These are phyloP conservation scores for Pythium oligandrum DNA, from an alignment of 352 stramenopile genomes.

Conservation along the genomic window DNA sequence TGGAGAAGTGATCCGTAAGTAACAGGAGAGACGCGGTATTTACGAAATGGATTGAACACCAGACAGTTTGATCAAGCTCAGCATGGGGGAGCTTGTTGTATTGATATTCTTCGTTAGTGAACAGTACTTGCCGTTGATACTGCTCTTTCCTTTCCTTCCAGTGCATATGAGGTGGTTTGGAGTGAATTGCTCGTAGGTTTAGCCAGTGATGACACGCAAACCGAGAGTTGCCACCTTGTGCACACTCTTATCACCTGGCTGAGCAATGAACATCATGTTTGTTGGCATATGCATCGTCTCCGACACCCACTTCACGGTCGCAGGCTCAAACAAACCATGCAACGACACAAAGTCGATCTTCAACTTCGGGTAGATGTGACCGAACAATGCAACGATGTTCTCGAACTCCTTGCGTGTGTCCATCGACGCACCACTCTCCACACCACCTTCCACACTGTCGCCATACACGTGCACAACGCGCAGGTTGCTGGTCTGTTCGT, in stretches of 20 bases:
- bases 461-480: constrained; percentile 78
- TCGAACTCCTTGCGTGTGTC: background rate
- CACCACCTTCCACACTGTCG: no score
- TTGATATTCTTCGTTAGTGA: no score
- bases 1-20: background rate
- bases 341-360: background rate
- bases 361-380: background rate
- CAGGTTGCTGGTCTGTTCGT: constrained; percentile 81
- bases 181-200: background rate
- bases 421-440: constrained; percentile 1
- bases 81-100: no score
- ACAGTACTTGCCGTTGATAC: no score
- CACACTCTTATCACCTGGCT: constrained; percentile 53
- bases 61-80: no score
- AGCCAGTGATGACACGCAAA: constrained; percentile 78
- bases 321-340: constrained; percentile 30
- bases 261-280: constrained; percentile 73
- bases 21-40: no score
- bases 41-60: no score
- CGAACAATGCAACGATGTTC: background rate
- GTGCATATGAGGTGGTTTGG: no score
- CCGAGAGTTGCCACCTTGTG: constrained; percentile 72
- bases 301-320: constrained; percentile 43
- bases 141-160: no score
- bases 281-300: constrained; percentile 35